These are phyloP conservation scores for Gilbertella persicaria DNA, from an alignment of 371 early-diverging fungal species.

Conservation along the genomic window DNA sequence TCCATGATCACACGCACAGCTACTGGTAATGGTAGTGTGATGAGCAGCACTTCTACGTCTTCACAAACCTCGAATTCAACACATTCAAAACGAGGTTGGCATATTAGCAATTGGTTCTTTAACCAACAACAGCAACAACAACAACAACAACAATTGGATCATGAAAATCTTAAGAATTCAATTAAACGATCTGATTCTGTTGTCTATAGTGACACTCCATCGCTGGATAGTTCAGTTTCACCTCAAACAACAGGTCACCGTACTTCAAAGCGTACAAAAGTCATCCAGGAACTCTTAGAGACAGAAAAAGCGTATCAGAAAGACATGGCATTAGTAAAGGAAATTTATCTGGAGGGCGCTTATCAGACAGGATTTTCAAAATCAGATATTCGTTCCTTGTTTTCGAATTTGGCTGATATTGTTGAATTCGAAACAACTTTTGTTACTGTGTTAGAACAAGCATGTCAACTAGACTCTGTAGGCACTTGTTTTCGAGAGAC, in stretches of 20 bases:
- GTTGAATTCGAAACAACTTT: constrained; percentile 53
- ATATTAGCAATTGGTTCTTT: constrained; percentile 26
- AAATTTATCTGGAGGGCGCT: constrained; percentile 66
- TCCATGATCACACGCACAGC: constrained; percentile 22
- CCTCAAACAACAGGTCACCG: constrained; percentile 9
- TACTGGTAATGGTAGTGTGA: constrained; percentile 27
- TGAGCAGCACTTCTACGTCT: constrained; percentile 24
- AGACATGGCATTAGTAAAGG: constrained; percentile 71
- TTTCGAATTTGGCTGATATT: constrained; percentile 67
- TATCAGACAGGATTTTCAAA: constrained; percentile 44
- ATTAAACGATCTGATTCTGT: constrained; percentile 11
- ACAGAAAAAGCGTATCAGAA: constrained; percentile 70
- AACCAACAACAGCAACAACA: constrained; percentile 17
- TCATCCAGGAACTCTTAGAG: constrained; percentile 67
- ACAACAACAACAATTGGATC: constrained; percentile 6
- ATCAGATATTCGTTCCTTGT: constrained; percentile 61
- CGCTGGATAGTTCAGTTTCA: constrained; percentile 3
- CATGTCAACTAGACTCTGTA: constrained; percentile 38
- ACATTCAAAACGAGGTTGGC: constrained; percentile 23
- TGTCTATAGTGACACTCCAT: background rate
- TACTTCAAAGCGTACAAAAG: constrained; percentile 42
- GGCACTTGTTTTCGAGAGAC: constrained; percentile 62
- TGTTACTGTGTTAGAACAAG: constrained; percentile 38
- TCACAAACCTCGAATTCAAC: constrained; percentile 22
- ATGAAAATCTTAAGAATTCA: constrained; percentile 17